Evolutionary conservation across 257 asterid species (phyloP).

Genomic region (Marsdenia floribunda): DNA sequence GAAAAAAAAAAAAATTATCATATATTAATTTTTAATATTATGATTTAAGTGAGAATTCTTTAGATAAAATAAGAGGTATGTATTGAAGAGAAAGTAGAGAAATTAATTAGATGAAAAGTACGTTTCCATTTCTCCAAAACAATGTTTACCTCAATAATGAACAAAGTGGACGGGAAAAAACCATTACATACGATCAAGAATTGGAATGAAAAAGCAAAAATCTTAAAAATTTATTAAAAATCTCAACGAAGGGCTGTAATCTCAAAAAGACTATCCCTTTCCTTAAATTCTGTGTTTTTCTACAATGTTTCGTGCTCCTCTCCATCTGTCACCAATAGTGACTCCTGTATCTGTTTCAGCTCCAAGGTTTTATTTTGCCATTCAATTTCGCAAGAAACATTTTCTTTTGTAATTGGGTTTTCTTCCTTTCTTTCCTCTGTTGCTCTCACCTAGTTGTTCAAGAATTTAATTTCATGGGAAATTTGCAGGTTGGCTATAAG

Average conservation of each 20-base stretch:
- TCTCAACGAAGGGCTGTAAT: background rate
- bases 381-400: slow-evolving; percentile 1
- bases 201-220: background rate
- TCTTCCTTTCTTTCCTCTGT: background rate
- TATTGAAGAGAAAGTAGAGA: no score
- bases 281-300: background rate
- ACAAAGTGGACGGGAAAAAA: no score
- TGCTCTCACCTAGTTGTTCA: background rate
- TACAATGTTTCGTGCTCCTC: slow-evolving; percentile 38
- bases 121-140: no score
- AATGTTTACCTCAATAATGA: no score
- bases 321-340: slow-evolving; percentile 28
- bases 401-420: background rate
- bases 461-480: background rate
- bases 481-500: slow-evolving; percentile 55
- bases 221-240: background rate
- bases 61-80: no score
- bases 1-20: no score
- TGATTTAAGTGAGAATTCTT: no score
- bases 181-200: background rate
- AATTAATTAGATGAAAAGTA: no score
- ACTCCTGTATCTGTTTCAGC: slow-evolving; percentile 24
- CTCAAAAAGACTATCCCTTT: background rate
- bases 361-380: slow-evolving; percentile 26
- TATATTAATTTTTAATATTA: no score